Conservation (phyloP, 768 basidiomycete genomes). For the Termitomyces sp. region DNA sequence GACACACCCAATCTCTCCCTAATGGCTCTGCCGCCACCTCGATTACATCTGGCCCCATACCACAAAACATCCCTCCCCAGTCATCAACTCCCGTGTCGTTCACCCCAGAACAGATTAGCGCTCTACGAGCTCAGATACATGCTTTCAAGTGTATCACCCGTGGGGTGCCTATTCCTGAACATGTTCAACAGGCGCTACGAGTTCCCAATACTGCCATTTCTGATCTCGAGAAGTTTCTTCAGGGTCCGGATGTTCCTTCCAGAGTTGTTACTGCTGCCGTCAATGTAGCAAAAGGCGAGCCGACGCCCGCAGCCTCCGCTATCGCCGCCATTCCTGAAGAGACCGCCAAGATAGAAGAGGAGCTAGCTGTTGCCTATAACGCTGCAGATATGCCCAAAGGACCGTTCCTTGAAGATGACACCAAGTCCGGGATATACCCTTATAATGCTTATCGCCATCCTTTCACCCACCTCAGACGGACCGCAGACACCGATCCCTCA, state of each 20-base stretch:
- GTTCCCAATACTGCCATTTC: slow-evolving; percentile 54
- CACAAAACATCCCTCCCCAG: slow-evolving; percentile 45
- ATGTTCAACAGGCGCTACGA: slow-evolving; percentile 64
- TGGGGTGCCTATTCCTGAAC: slow-evolving; percentile 61
- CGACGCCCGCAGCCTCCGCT: slow-evolving; percentile 20
- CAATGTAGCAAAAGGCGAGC: slow-evolving; percentile 58
- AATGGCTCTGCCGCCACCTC: slow-evolving; percentile 38
- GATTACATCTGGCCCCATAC: slow-evolving; percentile 42
- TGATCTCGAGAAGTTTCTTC: slow-evolving; percentile 61
- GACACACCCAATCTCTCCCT: slow-evolving; percentile 29
- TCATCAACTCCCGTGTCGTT: slow-evolving; percentile 76
- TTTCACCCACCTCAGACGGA: slow-evolving; percentile 71
- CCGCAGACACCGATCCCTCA: slow-evolving; percentile 50
- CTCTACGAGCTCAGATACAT: slow-evolving; percentile 76
- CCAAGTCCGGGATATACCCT: slow-evolving; percentile 78
- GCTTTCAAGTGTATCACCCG: slow-evolving; percentile 72
- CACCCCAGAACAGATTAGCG: slow-evolving; percentile 65
- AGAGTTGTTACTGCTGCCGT: slow-evolving; percentile 71
- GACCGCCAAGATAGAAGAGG: slow-evolving; percentile 53
- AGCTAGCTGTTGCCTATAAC: slow-evolving; percentile 36
- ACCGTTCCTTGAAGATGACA: slow-evolving; percentile 73
- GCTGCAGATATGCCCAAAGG: slow-evolving; percentile 64
- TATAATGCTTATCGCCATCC: slow-evolving; percentile 89
- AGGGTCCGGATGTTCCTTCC: slow-evolving; percentile 51
- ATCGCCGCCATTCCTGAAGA: slow-evolving; percentile 29